These are phyloP conservation scores for Candida dendrica DNA, from an alignment of 805 yeast genomes.

Conservation along the genomic window DNA sequence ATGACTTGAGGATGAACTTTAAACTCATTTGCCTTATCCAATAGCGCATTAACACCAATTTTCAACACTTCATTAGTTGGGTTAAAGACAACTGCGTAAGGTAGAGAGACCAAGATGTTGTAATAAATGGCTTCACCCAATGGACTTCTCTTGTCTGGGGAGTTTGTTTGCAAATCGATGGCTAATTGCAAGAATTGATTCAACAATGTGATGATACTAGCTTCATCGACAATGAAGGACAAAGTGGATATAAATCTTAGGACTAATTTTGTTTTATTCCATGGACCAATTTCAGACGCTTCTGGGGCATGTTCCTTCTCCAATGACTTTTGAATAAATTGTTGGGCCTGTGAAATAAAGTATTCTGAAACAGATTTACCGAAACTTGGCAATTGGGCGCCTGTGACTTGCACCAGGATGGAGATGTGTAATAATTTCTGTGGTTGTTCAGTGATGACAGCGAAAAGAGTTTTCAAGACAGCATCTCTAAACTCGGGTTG, in stretches of 20 bases:
- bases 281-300: constrained; percentile 43
- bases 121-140: constrained; percentile 64
- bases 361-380: constrained; percentile 66
- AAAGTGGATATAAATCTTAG: constrained; percentile 65
- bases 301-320: constrained; percentile 19
- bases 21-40: constrained; percentile 36
- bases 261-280: constrained; percentile 65
- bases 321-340: constrained; percentile 34
- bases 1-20: constrained; percentile 15
- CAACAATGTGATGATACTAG: constrained; percentile 41
- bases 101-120: constrained; percentile 54
- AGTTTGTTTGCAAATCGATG: constrained; percentile 41
- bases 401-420: constrained; percentile 57
- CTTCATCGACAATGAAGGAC: constrained; percentile 51
- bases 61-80: constrained; percentile 22
- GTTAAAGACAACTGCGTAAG: constrained; percentile 49
- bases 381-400: constrained; percentile 53
- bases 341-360: constrained; percentile 58
- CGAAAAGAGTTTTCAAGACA: constrained; percentile 55
- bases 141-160: constrained; percentile 37
- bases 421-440: constrained; percentile 76
- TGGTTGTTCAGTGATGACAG: constrained; percentile 81
- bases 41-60: constrained; percentile 33
- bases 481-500: constrained; percentile 54
- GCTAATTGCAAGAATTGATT: constrained; percentile 48